Conservation (phyloP, 2,329 filamentous ascomycete species). For the Colletotrichum theobromicola region DNA sequence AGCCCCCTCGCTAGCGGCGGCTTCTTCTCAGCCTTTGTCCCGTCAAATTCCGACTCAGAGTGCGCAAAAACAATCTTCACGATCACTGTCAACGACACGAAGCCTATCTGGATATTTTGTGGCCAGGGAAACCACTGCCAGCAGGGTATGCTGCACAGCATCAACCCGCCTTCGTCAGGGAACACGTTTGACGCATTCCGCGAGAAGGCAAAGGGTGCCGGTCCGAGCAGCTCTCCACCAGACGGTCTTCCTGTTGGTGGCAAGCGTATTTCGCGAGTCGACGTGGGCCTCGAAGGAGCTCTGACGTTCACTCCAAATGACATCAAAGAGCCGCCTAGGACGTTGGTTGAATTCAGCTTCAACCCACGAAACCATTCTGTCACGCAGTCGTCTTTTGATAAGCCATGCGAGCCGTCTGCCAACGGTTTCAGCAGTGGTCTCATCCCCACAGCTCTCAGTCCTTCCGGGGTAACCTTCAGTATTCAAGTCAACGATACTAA, state of each 20-base stretch:
- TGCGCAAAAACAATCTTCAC: slow-evolving; percentile 43
- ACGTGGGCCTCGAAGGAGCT: slow-evolving; percentile 35
- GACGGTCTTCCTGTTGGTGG: slow-evolving; percentile 35
- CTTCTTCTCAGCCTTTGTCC: slow-evolving; percentile 49
- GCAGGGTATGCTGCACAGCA: slow-evolving; percentile 42
- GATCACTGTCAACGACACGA: slow-evolving; percentile 48
- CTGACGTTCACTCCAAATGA: slow-evolving; percentile 38
- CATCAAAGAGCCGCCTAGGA: slow-evolving; percentile 35
- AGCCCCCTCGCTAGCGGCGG: slow-evolving; percentile 33
- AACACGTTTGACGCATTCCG: slow-evolving; percentile 41
- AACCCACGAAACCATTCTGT: slow-evolving; percentile 43
- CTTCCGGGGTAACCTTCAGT: slow-evolving; percentile 37
- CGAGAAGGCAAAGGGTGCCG: slow-evolving; percentile 29
- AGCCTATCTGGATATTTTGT: slow-evolving; percentile 57
- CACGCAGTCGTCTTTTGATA: slow-evolving; percentile 42
- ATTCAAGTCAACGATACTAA: slow-evolving; percentile 34
- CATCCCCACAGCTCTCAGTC: slow-evolving; percentile 34
- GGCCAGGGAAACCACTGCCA: slow-evolving; percentile 50
- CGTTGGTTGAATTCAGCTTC: slow-evolving; percentile 38
- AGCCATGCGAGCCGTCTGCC: slow-evolving; percentile 43
- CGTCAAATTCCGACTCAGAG: slow-evolving; percentile 31
- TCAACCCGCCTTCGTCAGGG: slow-evolving; percentile 39
- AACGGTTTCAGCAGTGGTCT: slow-evolving; percentile 44
- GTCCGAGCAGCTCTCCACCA: slow-evolving; percentile 32
- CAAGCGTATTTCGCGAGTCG: slow-evolving; percentile 34